phyloP scores from a whole-genome alignment of 129 eudicot genomes.

The Logfia minima region DNA sequence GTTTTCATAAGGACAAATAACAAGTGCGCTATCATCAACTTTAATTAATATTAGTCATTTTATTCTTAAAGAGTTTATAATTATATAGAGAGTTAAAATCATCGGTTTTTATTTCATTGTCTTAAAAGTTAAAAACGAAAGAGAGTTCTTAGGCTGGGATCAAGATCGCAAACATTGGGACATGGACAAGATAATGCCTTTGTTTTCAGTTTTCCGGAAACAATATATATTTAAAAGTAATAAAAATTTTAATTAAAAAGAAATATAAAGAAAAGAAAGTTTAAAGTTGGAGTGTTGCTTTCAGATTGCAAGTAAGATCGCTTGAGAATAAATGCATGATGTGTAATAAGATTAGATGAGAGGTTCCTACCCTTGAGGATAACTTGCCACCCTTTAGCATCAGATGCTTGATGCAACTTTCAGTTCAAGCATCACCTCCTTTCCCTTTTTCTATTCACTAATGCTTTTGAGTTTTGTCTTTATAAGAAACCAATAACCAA shows the following conservation, averaged over 20 bases:
- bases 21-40: too few species aligned
- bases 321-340: conserved; percentile 35
- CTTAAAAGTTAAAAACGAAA: neutral
- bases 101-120: too few species aligned
- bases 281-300: conserved; percentile 26
- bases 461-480: neutral
- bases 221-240: neutral
- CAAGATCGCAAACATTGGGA: conserved; percentile 17
- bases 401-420: conserved; percentile 31
- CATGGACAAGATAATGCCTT: conserved; percentile 6
- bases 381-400: conserved; percentile 29
- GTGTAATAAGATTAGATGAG: conserved; percentile 24
- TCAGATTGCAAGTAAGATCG: conserved; percentile 24
- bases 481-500: neutral
- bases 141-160: neutral
- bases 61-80: too few species aligned
- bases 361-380: conserved; percentile 36
- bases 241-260: neutral
- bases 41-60: too few species aligned
- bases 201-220: neutral
- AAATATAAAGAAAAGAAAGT: conserved; percentile 9
- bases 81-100: too few species aligned
- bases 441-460: neutral
- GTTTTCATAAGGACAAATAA: too few species aligned
- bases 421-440: conserved; percentile 16